These are phyloP conservation scores for Phytophthora colocasiae DNA, from an alignment of 352 stramenopile genomes.

Conservation along the genomic window DNA sequence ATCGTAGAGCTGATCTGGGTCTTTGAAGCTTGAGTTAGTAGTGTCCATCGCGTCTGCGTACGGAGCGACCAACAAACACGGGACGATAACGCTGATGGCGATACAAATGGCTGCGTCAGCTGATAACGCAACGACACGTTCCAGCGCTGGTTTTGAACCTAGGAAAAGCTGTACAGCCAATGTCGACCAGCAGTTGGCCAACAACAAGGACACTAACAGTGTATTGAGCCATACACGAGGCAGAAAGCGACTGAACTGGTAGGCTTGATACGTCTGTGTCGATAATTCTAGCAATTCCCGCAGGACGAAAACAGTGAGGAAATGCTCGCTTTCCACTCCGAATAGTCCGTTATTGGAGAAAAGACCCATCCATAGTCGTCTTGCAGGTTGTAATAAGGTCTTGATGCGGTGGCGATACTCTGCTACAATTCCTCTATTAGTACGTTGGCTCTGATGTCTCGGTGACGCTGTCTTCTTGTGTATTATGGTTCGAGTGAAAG, in stretches of 20 bases:
- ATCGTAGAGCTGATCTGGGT: neutral
- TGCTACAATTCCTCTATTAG: too few species aligned
- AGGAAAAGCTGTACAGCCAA: conserved; percentile 52
- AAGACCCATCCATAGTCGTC: neutral
- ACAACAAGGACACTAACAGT: conserved; percentile 25
- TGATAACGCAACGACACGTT: conserved; percentile 6
- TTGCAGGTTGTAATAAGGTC: neutral
- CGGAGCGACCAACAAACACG: neutral
- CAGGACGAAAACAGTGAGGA: conserved; percentile 21
- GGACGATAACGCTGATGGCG: conserved; percentile 1
- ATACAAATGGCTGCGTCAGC: conserved; percentile 13
- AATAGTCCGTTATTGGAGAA: conserved; percentile 10
- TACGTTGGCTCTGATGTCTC: too few species aligned
- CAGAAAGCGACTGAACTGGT: conserved; percentile 25
- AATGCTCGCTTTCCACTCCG: conserved; percentile 20
- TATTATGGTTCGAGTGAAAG: neutral
- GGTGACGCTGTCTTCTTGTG: too few species aligned
- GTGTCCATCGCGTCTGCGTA: conserved; percentile 1
- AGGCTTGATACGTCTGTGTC: conserved; percentile 26
- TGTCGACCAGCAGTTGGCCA: conserved; percentile 59
- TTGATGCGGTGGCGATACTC: too few species aligned
- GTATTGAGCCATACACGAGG: conserved; percentile 33
- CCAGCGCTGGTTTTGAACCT: neutral
- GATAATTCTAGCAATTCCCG: conserved; percentile 20
- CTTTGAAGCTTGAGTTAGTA: conserved; percentile 3